A percentile compares a stretch with the other conserved stretches of the same genome.
Conservation (phyloP, 805 yeast species). For the Wickerhamiella qilinensis region DNA sequence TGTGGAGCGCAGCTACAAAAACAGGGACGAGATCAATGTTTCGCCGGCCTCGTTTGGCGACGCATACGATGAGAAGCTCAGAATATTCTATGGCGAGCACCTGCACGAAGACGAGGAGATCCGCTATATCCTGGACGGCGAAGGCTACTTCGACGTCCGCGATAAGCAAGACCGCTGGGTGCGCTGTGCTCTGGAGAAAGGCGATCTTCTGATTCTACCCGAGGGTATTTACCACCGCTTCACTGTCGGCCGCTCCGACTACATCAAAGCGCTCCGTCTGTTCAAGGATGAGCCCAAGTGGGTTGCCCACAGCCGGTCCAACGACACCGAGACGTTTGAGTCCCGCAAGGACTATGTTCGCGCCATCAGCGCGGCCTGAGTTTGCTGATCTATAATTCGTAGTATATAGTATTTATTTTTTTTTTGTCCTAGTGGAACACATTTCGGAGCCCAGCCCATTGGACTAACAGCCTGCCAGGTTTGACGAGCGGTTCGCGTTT, state of each 20-base stretch:
- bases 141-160: conserved; percentile 82
- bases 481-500: too few species aligned
- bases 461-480: too few species aligned
- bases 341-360: neutral
- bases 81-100: conserved; percentile 66
- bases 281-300: conserved; percentile 95
- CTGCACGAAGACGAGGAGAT: conserved; percentile 96
- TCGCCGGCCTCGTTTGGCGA: conserved; percentile 45
- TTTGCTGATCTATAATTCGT: neutral
- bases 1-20: conserved; percentile 51
- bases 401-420: neutral
- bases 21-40: conserved; percentile 57
- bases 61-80: conserved; percentile 47
- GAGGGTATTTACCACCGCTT: conserved; percentile 92
- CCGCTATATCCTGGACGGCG: conserved; percentile 75
- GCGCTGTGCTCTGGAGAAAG: conserved; percentile 43
- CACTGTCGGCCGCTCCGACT: conserved; percentile 48
- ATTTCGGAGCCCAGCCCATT: neutral
- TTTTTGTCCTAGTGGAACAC: neutral
- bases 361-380: neutral
- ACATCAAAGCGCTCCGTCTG: conserved; percentile 62
- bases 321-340: conserved; percentile 20
- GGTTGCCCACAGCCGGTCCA: conserved; percentile 69
- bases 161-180: conserved; percentile 54
- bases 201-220: conserved; percentile 54